Evolutionary conservation across 345 rosid genomes (phyloP).

Genomic region (Citrus reticulata): DNA sequence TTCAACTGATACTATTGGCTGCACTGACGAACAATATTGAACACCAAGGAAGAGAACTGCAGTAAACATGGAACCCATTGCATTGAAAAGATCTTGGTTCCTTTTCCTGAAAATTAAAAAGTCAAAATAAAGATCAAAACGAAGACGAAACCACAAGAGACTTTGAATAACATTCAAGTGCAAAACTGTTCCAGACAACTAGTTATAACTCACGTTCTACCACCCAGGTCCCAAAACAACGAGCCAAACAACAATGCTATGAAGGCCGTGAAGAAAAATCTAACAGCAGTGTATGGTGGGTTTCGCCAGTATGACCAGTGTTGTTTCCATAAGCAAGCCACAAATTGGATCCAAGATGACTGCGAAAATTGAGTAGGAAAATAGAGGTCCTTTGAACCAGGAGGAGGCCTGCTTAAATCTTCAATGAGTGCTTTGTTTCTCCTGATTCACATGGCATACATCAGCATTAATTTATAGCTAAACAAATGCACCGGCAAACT

Average conservation of each 20-base stretch:
- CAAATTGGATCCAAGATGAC: conserved; percentile 47
- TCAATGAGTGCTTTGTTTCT: conserved; percentile 63
- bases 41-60: conserved; percentile 72
- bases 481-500: neutral
- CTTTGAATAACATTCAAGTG: neutral
- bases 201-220: conserved; percentile 44
- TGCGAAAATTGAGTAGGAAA: conserved; percentile 54
- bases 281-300: conserved; percentile 65
- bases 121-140: neutral
- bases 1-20: conserved; percentile 65
- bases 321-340: conserved; percentile 80
- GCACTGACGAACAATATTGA: conserved; percentile 58
- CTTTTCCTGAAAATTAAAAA: conserved; percentile 22
- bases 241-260: conserved; percentile 68
- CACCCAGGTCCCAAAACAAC: conserved; percentile 75
- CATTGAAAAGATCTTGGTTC: conserved; percentile 53
- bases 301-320: conserved; percentile 78
- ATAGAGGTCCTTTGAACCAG: conserved; percentile 55
- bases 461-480: neutral
- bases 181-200: neutral
- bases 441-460: conserved; percentile 30
- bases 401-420: conserved; percentile 56
- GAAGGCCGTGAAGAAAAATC: conserved; percentile 56
- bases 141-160: neutral
- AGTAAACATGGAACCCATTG: conserved; percentile 78